Conservation (phyloP, 805 yeast genomes). For the Candida glaebosa region DNA sequence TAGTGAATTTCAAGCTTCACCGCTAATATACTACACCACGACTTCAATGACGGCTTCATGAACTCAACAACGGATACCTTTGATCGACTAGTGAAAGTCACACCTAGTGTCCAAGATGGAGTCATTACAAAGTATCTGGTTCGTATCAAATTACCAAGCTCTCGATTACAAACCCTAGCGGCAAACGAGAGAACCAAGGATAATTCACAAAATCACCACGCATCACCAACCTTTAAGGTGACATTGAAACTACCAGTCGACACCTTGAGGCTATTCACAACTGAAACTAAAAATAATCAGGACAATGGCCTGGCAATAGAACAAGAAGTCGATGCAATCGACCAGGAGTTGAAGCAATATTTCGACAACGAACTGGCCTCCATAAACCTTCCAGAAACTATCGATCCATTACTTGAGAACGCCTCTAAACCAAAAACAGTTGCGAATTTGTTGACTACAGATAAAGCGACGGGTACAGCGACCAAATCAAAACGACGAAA, state of each 20-base stretch:
- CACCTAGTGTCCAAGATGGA: background rate
- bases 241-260: background rate
- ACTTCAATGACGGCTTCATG: background rate
- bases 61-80: background rate
- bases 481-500: background rate
- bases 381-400: background rate
- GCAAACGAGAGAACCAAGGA: background rate
- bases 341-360: background rate
- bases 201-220: background rate
- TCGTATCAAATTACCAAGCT: background rate
- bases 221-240: background rate
- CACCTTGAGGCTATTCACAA: background rate
- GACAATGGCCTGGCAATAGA: no score
- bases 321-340: background rate
- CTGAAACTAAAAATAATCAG: no score
- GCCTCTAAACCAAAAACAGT: background rate
- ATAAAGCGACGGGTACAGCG: background rate
- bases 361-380: background rate
- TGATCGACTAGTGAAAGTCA: background rate
- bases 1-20: no score
- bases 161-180: background rate
- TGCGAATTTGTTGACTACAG: background rate
- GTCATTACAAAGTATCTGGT: background rate
- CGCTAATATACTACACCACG: no score
- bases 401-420: background rate